Conservation (phyloP, 2,329 filamentous ascomycete species). For the Cladorrhinum sp. region DNA sequence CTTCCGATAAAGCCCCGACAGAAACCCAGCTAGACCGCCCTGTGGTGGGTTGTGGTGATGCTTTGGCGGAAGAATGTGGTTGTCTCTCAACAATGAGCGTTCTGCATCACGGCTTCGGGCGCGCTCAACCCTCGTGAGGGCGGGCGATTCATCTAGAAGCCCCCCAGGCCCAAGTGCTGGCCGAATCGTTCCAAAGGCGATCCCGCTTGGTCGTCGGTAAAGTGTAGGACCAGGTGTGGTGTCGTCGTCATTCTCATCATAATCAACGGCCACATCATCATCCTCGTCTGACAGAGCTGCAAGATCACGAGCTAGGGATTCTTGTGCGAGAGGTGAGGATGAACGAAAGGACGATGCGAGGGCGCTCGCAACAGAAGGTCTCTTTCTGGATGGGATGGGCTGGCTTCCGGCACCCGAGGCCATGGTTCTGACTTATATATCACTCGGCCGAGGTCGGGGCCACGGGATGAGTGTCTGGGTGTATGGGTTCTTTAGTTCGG, state of each 20-base stretch:
- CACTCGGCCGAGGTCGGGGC: background rate
- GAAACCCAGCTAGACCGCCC: constrained; percentile 4
- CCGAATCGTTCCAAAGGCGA: constrained; percentile 68
- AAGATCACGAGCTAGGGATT: constrained; percentile 63
- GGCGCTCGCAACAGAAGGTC: constrained; percentile 2
- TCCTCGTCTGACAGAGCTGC: constrained; percentile 61
- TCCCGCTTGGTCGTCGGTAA: constrained; percentile 75
- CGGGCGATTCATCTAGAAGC: constrained; percentile 40
- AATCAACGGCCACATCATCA: constrained; percentile 30
- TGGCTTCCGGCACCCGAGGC: constrained; percentile 9
- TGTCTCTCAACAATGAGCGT: constrained; percentile 55
- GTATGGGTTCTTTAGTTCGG: background rate
- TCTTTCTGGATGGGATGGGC: constrained; percentile 18
- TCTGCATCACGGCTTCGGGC: constrained; percentile 28
- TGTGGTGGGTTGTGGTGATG: constrained; percentile 35
- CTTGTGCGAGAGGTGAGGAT: constrained; percentile 63
- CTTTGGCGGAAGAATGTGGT: constrained; percentile 63
- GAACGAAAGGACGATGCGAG: constrained; percentile 51
- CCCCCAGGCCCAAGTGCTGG: constrained; percentile 63
- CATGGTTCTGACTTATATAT: constrained; percentile 11
- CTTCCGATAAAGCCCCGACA: constrained; percentile 10
- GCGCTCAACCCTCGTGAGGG: constrained; percentile 51
- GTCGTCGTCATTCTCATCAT: constrained; percentile 35
- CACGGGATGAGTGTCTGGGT: background rate
- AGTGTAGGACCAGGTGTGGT: constrained; percentile 45